Evolutionary conservation across 768 basidiomycete genomes (phyloP), one percentile per base, ranked within the genome.

Genomic region (Tulasnella calospora): DNA sequence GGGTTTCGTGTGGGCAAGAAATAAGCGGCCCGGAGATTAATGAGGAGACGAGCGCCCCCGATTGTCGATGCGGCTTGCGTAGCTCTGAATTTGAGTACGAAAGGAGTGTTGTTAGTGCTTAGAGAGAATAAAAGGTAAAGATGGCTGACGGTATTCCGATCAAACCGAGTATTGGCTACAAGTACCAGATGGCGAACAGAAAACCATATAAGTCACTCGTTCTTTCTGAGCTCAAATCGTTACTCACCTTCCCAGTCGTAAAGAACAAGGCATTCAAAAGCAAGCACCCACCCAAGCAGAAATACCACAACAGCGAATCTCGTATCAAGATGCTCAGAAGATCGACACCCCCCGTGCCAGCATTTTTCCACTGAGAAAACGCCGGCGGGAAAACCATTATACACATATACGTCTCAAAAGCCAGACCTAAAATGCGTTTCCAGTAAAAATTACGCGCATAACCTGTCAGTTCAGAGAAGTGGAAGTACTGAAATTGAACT

Each of bases 331-430:
- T 81, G 83, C 23, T 84, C 76, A 79, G 79, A 33, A 80, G 82
- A 86, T 81, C 75, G 80, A 78, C 77, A 74, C 51, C 73, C 80
- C 51, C 83, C 82, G 27, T 80, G 80, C 27, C 83, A 73, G 35
- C 83, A 79, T 17, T 85, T 80, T 8, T 84, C 80, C n/a, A 86
- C 84, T 77, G 85, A 84, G 19, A 33, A 30, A 38, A 46, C 5
- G 61, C 61, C 5, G 36, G 23, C 44, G 5, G 35, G 9, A 46
- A 33, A 36, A 30, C 38, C 3, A 46, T 2, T 1, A 2, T 44
- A n/a, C 44, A 47, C 33, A 46, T 15, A 27, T 74, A 44, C 10
- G 73, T 51, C n/a, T 47, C 51, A 21, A 47, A 47, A 0, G n/a
- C 17, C 73, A 74, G 38, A 74, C 82, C 86, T 36, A 83, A 10